phyloP scores from a whole-genome alignment of 2,329 filamentous ascomycete genomes.

The Colletotrichum spinosum region DNA sequence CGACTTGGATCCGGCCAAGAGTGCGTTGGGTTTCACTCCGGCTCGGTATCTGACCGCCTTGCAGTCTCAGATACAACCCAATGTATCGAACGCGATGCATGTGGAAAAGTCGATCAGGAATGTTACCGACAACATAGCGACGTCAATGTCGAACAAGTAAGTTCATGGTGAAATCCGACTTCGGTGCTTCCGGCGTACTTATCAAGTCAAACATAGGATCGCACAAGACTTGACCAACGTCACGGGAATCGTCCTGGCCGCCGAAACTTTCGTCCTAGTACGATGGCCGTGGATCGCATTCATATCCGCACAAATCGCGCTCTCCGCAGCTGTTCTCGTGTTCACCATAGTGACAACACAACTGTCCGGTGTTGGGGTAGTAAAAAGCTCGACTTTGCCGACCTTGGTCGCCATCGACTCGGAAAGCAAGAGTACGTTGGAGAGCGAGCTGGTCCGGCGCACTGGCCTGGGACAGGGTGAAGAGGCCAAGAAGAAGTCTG shows the following conservation, averaged over 20 bases:
- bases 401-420: conserved; percentile 6
- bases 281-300: conserved; percentile 39
- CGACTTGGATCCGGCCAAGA: neutral
- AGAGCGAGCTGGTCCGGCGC: neutral
- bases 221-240: neutral
- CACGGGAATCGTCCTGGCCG: conserved; percentile 10
- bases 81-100: neutral
- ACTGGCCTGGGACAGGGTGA: neutral
- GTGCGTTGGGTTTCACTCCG: conserved; percentile 5
- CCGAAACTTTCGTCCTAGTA: conserved; percentile 34
- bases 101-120: conserved; percentile 1
- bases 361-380: conserved; percentile 31
- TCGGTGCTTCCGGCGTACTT: neutral
- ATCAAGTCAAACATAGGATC: neutral
- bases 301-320: conserved; percentile 34
- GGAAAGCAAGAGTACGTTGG: neutral
- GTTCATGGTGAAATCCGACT: too few species aligned
- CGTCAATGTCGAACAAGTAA: conserved; percentile 7
- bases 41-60: conserved; percentile 17
- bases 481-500: neutral
- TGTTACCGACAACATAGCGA: conserved; percentile 16
- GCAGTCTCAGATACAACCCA: conserved; percentile 4
- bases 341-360: conserved; percentile 28
- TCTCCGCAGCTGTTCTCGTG: conserved; percentile 30
- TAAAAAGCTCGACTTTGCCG: conserved; percentile 33